Base-by-base conservation (phyloP, 1,284 basidiomycete species). In the Pseudozyma sp. region DNA sequence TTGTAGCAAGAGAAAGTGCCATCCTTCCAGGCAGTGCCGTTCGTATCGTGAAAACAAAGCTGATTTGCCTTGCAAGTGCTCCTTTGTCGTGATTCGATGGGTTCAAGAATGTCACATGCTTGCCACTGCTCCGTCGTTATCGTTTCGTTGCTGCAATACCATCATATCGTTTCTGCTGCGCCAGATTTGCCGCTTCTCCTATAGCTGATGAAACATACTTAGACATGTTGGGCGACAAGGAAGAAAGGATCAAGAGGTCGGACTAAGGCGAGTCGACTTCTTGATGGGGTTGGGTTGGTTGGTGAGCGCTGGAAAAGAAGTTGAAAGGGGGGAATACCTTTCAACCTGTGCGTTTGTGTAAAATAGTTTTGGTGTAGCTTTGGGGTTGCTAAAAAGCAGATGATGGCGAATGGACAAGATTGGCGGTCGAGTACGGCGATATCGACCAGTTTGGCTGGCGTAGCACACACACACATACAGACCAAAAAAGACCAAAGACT, bases 261-360 rank as follows among this genome's bases (percentile, higher is more conserved):
- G 62, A 76, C 73, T 76, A 57, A 50, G 71, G 31, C 52, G 50
- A 68, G 76, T 71, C 69, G 76, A 78, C 76, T 72, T 66, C 76
- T 78, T 68, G 76, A 75, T 45, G 51, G 43, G 43, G 47, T 19
- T 56, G 56, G 54, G 35, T 39, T 57, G 42, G 54, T 34, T 57
- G 56, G 38, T 36, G 50, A 62, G 59, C 66, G 70, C 57, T 73
- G 54, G 48, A 53, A 44, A 52, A 40, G 38, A 60, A 71, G 73
- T 69, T 65, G 73, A 76, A 76, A 71, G 64, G 72, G 39, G 50
- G 13, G 39, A 55, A 35, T 21, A 52, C 65, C 62, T 62, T 69
- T 68, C 62, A 76, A 76, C 65, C 54, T 54, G 47, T 42, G 38
- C 59, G 59, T 48, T 40, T 53, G 47, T 43, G 7, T 51, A 7